Percentiles rank a stretch among this genome's conserved stretches.
Conservation (phyloP, 2,329 filamentous ascomycete species). For the Coniochaeta prunicola region DNA sequence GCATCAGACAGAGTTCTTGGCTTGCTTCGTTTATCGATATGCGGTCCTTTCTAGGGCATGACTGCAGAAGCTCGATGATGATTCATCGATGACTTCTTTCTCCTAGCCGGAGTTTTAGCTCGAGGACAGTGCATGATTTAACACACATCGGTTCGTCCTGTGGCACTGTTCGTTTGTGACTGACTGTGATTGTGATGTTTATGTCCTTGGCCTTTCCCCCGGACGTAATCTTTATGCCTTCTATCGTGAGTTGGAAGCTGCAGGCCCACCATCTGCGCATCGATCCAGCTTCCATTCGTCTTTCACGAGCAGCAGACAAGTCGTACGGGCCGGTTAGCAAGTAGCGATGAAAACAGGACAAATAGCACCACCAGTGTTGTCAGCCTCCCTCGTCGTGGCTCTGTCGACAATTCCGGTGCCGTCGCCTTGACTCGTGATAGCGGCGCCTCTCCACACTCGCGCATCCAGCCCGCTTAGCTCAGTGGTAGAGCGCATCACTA, state of each 20-base stretch:
- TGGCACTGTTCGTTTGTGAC: no score
- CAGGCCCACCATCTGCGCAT: no score
- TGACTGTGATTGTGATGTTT: neutral
- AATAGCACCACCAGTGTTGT: no score
- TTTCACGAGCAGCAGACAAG: no score
- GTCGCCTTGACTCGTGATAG: neutral
- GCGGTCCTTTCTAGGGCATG: neutral
- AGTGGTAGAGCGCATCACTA: neutral
- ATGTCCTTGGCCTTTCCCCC: no score
- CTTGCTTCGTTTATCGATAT: neutral
- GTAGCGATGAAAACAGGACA: no score
- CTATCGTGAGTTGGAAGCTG: no score
- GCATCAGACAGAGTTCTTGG: neutral
- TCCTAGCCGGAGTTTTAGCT: neutral
- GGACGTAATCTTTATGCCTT: no score
- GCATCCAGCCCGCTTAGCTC: neutral
- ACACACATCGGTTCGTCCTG: no score
- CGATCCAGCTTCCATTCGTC: no score
- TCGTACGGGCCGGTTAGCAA: no score
- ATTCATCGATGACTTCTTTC: neutral
- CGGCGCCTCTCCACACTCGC: neutral
- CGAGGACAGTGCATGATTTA: neutral
- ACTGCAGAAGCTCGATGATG: neutral
- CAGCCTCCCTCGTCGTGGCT: no score
- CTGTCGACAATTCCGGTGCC: neutral